Evolutionary conservation across 768 basidiomycete genomes (phyloP), one percentile per base, ranked within the genome.

Genomic region (Chalciporus piperatus): DNA sequence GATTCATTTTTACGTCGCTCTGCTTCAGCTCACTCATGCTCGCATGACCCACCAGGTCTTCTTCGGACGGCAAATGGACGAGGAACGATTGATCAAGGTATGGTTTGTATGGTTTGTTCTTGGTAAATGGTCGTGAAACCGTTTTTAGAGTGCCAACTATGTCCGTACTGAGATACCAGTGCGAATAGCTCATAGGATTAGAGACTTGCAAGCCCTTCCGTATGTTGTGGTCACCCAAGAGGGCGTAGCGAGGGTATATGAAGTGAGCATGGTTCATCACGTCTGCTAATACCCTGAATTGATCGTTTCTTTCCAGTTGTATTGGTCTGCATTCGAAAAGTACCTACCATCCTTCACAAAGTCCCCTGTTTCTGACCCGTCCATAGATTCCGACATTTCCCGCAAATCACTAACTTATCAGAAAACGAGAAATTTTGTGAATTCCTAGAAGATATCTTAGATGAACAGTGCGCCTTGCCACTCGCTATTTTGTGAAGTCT

Each of bases 301-400:
- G 48, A 52, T 46, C 27, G 12, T 22, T 25, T 42, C 54, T 19
- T 22, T 27, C 38, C 17, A 93, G 91, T 71, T 92, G 27, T 94
- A 94, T 65, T 91, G 88, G 86, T 78, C 80, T 47, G 89, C 90
- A 7, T 93, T 93, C 59, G 89, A 93, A 62, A 87, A 84, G 89
- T 92, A 63, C 28, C 70, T 55, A 12, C 19, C 10, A 19, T 45
- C 19, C 41, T 28, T 58, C 37, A 35, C 44, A 25, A 22, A 35
- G 5, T 41, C 23, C 41, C 33, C 41, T 14, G 46, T 45, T 52
- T 38, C 54, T 62, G 44, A 59, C 19, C 35, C 43, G 19, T 52
- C 62, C 59, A 55, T 64, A 89, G 89, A 62, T 78, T 90, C 59
- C 83, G 91, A 54, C 75, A 74, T 39, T 90, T 84, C 65, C 90